Base-by-base conservation (phyloP, 1,139 yeast species). In the Kurtzmaniella quercitrusa region DNA sequence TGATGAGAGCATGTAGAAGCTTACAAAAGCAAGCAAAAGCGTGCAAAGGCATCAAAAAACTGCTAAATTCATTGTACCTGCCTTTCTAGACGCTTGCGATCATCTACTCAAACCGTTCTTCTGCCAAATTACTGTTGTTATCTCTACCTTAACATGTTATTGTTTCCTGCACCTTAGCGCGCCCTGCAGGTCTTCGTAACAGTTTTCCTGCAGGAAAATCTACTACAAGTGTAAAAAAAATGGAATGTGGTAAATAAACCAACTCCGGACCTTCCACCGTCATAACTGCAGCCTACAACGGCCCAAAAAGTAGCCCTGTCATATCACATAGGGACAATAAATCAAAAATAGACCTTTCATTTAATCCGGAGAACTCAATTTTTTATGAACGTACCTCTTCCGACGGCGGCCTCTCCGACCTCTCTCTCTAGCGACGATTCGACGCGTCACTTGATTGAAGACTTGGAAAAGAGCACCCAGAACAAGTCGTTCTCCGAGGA, bases 381-480 rank as follows among this genome's bases (percentile, higher is more conserved):
- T n/a, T n/a, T n/a, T n/a, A n/a, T n/a, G n/a, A 38, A 31, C 16
- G 43, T 11, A 16, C 14, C 31, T 21, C 38, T 41, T 25, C 45
- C 41, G 25, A 27, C 19, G 23, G 41, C 36, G 18, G 21, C 66
- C n/a, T 63, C 69, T 3, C 45, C 63, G 21, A 62, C 68, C 10
- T 63, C 69, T 5, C 49, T 57, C 8, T 58, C 58, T 25, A 60
- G 63, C 43, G 56, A 55, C 45, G 52, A 51, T 34, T 66, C 73
- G 21, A 68, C 73, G 8, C 63, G 61, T 17, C 53, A 61, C 33
- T 57, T 68, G 45, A 65, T 68, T 34, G 52, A 58, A 29, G 59
- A 62, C 38, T 59, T 68, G 40, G 59, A 67, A 10, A 46, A 41
- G 12, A 34, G 16, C 25, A 36, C 25, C 17, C 37, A 45, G 40